Conservation (phyloP, 2,329 filamentous ascomycete genomes). For the Xylaria sp. region DNA sequence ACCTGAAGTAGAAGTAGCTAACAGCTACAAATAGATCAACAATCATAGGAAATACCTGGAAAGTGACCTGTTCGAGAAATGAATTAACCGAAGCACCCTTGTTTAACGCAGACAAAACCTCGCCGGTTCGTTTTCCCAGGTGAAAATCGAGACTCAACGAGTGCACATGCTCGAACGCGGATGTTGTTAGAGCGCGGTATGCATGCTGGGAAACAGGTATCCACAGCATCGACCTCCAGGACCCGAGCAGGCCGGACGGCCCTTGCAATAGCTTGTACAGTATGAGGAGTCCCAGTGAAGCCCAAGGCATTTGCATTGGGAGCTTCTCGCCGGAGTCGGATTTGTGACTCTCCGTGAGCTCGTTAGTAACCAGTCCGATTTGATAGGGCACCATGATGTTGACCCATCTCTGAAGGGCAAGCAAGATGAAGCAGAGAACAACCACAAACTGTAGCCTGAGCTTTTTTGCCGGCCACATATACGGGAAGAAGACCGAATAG, state of each 20-base stretch:
- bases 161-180: conserved; percentile 97
- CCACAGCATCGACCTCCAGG: conserved; percentile 83
- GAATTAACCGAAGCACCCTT: conserved; percentile 96
- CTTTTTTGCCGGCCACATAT: conserved; percentile 91
- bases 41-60: conserved; percentile 93
- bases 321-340: conserved; percentile 54
- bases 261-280: conserved; percentile 83
- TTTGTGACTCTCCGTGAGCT: conserved; percentile 51
- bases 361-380: conserved; percentile 78
- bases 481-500: conserved; percentile 93
- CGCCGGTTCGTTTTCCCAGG: conserved; percentile 92
- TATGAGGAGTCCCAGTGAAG: conserved; percentile 76
- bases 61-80: conserved; percentile 95
- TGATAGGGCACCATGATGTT: conserved; percentile 87
- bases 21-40: conserved; percentile 88
- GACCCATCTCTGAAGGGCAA: conserved; percentile 80
- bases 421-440: conserved; percentile 78
- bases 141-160: conserved; percentile 95
- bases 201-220: conserved; percentile 97
- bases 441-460: conserved; percentile 76
- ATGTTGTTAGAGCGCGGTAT: conserved; percentile 90
- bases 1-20: conserved; percentile 75
- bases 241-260: conserved; percentile 84
- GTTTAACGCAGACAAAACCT: conserved; percentile 92
- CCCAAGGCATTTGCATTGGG: conserved; percentile 67